Conservation (phyloP, 2,329 filamentous ascomycete species). For the Lasiodiplodia sp. region DNA sequence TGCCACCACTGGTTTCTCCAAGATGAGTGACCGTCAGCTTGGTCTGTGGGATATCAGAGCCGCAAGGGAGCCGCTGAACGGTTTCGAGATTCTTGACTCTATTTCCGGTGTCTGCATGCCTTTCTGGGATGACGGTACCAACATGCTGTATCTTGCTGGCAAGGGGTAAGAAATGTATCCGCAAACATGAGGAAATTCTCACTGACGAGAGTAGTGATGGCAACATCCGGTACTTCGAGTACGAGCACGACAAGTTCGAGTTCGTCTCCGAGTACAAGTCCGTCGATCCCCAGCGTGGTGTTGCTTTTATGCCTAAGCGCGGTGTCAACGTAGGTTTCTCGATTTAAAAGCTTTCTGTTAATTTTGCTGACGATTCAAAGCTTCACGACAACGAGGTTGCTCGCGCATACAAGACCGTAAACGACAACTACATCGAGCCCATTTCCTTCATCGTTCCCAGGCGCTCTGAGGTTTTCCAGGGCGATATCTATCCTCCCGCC, state of each 20-base stretch:
- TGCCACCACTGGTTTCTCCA: slow-evolving; percentile 95
- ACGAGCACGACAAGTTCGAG: slow-evolving; percentile 98
- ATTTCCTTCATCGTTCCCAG: slow-evolving; percentile 97
- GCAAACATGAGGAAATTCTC: not conserved
- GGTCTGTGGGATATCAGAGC: slow-evolving; percentile 93
- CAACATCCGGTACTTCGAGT: slow-evolving; percentile 99
- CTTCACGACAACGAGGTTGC: slow-evolving; percentile 96
- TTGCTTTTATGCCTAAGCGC: slow-evolving; percentile 93
- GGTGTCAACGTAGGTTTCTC: slow-evolving; percentile 78
- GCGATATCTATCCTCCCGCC: slow-evolving; percentile 93
- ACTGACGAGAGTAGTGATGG: slow-evolving; percentile 71
- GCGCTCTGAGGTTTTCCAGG: slow-evolving; percentile 92
- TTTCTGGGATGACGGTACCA: slow-evolving; percentile 98
- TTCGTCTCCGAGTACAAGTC: slow-evolving; percentile 98
- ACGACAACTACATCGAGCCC: slow-evolving; percentile 92
- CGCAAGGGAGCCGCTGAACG: slow-evolving; percentile 80
- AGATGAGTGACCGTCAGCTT: slow-evolving; percentile 97
- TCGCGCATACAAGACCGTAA: slow-evolving; percentile 96
- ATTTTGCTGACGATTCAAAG: slow-evolving; percentile 49
- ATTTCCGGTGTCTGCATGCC: slow-evolving; percentile 99
- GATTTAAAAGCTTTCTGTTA: not conserved
- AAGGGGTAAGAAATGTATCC: slow-evolving; percentile 75
- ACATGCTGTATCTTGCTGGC: slow-evolving; percentile 93
- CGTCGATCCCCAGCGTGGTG: slow-evolving; percentile 89
- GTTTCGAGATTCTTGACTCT: slow-evolving; percentile 89